These are phyloP conservation scores for Phytophthora nicotianae DNA, from an alignment of 352 stramenopile genomes.

Conservation along the genomic window DNA sequence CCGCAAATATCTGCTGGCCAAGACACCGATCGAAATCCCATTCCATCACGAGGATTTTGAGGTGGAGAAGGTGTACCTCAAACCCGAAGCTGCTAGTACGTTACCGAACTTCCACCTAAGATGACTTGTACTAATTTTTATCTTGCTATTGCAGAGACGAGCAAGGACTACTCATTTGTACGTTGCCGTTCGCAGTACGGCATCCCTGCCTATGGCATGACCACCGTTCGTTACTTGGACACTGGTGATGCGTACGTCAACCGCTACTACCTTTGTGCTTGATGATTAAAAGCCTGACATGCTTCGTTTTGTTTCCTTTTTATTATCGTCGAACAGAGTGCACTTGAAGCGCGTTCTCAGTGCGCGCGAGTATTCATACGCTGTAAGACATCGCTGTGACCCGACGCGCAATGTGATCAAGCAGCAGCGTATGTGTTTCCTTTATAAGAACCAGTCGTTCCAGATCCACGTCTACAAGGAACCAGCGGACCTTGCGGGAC, in stretches of 20 bases:
- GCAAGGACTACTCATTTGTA: conserved; percentile 88
- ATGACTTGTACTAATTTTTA: conserved; percentile 1
- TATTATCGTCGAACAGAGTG: conserved; percentile 41
- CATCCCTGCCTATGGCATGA: conserved; percentile 87
- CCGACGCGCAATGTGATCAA: conserved; percentile 80
- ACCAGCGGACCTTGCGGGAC: conserved; percentile 56
- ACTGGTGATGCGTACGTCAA: conserved; percentile 74
- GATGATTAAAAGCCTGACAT: conserved; percentile 4
- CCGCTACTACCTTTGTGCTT: not conserved
- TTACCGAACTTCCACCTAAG: not conserved
- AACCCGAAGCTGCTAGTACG: conserved; percentile 64
- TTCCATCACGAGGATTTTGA: conserved; percentile 89
- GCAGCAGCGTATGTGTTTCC: conserved; percentile 87
- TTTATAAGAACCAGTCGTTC: conserved; percentile 89
- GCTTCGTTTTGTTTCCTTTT: conserved; percentile 11
- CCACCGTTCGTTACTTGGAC: conserved; percentile 80
- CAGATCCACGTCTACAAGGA: conserved; percentile 90
- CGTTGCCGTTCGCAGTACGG: conserved; percentile 85
- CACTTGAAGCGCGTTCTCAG: conserved; percentile 86
- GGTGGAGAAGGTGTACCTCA: conserved; percentile 87
- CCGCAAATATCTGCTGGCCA: conserved; percentile 74
- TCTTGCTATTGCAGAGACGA: conserved; percentile 46
- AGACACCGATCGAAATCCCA: conserved; percentile 56
- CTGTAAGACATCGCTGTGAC: conserved; percentile 76
- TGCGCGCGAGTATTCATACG: conserved; percentile 84